Evolutionary conservation across 2,329 filamentous ascomycete species (phyloP), one percentile per base, ranked within the genome.

Genomic region (Trichoderma sp.): DNA sequence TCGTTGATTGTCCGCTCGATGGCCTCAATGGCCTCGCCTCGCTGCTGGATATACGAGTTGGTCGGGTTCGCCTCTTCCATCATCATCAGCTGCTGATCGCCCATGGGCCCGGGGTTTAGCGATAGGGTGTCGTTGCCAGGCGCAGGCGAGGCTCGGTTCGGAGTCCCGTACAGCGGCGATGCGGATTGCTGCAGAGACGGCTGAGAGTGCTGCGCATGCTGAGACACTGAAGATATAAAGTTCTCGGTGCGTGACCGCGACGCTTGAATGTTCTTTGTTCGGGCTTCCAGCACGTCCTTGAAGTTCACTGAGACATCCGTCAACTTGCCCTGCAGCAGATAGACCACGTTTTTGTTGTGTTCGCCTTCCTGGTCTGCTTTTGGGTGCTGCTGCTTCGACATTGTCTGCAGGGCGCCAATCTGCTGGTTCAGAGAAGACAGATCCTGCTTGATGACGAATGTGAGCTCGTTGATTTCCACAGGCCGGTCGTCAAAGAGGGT

Each of bases 381-480:
- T 55, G 92, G 91, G 75, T 95, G 91, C 79, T 94, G 91, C 70
- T 92, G 87, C 66, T 90, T 88, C 16, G 93, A 91, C 57, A 97
- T 85, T 7, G 86, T 83, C 77, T 97, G 92, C n/a, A 99, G 84
- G 11, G 86, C 85, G 57, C 92, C 91, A 75, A 98, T 98, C 77
- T 97, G 92, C 73, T 93, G 89, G 81, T 97, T 98, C 27, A 89
- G 79, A 11, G 84, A 89, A 1, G 93, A 93, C 64, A 98, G 88
- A 77, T 98, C 95, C 84, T 98, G 95, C 83, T 98, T 98, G 85
- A 98, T 97, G 77, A 98, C 92, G 77, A 94, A 97, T 8, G 94
- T 97, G 79, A 97, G 88, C 81, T 98, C 94, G 79, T 96, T 96
- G 79, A 98, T 97, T 81, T 99, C 96, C 68, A 97, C 92, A 0